Evolutionary conservation across 352 stramenopile species (phyloP).

Genomic region (Thraustochytrium striatum): DNA sequence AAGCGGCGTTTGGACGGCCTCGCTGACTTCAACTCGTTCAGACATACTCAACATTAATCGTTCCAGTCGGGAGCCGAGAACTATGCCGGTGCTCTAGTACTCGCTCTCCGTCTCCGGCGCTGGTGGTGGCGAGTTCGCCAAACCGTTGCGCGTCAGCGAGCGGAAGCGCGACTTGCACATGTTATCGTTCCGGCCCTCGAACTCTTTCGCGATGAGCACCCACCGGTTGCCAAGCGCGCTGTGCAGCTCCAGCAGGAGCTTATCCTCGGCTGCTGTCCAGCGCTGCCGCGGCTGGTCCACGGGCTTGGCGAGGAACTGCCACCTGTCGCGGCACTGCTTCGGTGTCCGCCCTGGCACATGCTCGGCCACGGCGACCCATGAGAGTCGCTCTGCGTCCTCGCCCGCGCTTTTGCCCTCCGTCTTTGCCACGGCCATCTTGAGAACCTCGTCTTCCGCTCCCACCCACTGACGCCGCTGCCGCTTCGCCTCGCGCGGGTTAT

Average conservation of each 20-base stretch:
- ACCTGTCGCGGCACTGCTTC: conserved; percentile 41
- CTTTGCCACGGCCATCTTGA: too few species aligned
- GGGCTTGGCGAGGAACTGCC: neutral
- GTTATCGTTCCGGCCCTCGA: conserved; percentile 28
- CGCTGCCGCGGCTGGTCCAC: neutral
- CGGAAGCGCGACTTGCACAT: conserved; percentile 46
- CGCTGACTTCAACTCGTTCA: too few species aligned
- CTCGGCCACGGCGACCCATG: neutral
- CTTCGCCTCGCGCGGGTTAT: too few species aligned
- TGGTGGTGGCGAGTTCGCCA: too few species aligned
- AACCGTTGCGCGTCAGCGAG: neutral
- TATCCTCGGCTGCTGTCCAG: conserved; percentile 19
- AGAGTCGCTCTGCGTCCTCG: neutral
- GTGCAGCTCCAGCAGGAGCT: conserved; percentile 13
- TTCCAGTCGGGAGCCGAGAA: too few species aligned
- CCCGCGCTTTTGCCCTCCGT: too few species aligned
- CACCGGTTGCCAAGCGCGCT: conserved; percentile 8
- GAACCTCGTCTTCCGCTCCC: too few species aligned
- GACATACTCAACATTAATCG: too few species aligned
- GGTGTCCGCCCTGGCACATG: conserved; percentile 8
- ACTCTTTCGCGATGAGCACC: conserved; percentile 7
- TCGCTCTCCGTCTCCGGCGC: too few species aligned
- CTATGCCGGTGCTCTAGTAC: too few species aligned
- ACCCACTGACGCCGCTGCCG: too few species aligned
- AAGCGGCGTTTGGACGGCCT: neutral